Base-by-base conservation (phyloP, 2,329 filamentous ascomycete species). In the Xylaria sp. region DNA sequence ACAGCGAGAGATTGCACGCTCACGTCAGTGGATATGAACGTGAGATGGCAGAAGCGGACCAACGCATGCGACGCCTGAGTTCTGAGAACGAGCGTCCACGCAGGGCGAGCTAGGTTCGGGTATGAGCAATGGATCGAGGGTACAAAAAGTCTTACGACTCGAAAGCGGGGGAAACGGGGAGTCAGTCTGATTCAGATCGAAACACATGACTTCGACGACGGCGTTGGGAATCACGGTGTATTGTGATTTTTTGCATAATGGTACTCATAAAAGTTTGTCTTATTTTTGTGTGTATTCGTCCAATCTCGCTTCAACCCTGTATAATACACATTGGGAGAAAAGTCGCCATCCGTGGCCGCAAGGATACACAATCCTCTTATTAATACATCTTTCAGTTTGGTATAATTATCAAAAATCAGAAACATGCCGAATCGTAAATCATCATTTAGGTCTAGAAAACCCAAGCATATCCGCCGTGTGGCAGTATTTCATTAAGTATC, bases 31-130 rank as follows among this genome's bases (percentile, higher is more conserved):
- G 59, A 20, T 39, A 67, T 28, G 67, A 70, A 12, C 32, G 32
- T 13, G 64, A 64, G 59, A 71, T 71, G 63, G 65, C 63, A 10
- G 69, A 73, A 57, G 70, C 68, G 0, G 63, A 73, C 25, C 55
- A 56, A 18, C 60, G 70, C 28, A 23, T 73, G 58, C 63, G 52
- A 15, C 60, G 45, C 20, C 34, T 70, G 15, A 32, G 55, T 28
- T 25, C 57, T 13, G 41, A 52, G 13, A 50, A 39, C 12, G 60
- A 62, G 34, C 50, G 53, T 23, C 25, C 55, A 9, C 59, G 60
- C 6, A 45, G 52, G 7, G 65, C 25, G 18, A 70, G 56, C 15
- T 59, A 68, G 52, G 13, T 60, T 46, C 15, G 32, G n/a, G 59
- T 9, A 25, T 55, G 20, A 52, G 20, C 15, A 32, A 20, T 1